phyloP scores from a whole-genome alignment of 2,329 filamentous ascomycete genomes.

The Phaeoacremonium minimum region DNA sequence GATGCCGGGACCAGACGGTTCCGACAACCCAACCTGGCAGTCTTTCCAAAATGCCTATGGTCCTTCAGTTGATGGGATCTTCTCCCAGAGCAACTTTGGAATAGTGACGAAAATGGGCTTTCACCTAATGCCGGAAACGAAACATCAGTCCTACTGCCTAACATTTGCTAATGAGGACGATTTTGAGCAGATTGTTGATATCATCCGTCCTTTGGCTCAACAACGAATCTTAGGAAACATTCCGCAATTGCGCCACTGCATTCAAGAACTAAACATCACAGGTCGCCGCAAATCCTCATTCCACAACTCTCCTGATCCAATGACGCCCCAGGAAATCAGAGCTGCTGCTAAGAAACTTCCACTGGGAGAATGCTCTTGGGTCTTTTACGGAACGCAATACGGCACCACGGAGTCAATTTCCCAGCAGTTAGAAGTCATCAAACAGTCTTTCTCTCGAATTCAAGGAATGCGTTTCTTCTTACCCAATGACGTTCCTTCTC shows the following conservation, averaged over 20 bases:
- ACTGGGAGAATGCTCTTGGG: slow-evolving; percentile 39
- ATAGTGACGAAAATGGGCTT: slow-evolving; percentile 53
- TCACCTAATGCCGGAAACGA: slow-evolving; percentile 26
- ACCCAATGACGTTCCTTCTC: slow-evolving; percentile 30
- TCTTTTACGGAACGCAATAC: slow-evolving; percentile 45
- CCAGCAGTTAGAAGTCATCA: slow-evolving; percentile 31
- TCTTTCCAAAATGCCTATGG: slow-evolving; percentile 33
- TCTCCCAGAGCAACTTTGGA: slow-evolving; percentile 46
- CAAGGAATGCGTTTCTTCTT: slow-evolving; percentile 36
- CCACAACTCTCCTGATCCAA: slow-evolving; percentile 16
- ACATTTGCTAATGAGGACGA: slow-evolving; percentile 31
- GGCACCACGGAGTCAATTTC: slow-evolving; percentile 21
- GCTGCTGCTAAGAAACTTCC: slow-evolving; percentile 26
- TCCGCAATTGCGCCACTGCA: slow-evolving; percentile 36
- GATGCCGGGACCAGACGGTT: slow-evolving; percentile 26
- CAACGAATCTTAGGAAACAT: slow-evolving; percentile 42
- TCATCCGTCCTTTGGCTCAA: slow-evolving; percentile 29
- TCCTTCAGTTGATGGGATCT: slow-evolving; percentile 37
- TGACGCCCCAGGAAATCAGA: slow-evolving; percentile 23
- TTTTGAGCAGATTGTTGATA: slow-evolving; percentile 27
- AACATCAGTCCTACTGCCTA: slow-evolving; percentile 31
- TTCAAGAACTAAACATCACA: slow-evolving; percentile 38
- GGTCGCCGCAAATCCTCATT: slow-evolving; percentile 28
- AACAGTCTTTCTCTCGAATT: slow-evolving; percentile 34
- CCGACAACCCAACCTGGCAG: slow-evolving; percentile 32